Percentiles rank a stretch among this genome's conserved stretches.
Conservation (phyloP, 2,329 filamentous ascomycete genomes). For the Pseudonectria buxi region DNA sequence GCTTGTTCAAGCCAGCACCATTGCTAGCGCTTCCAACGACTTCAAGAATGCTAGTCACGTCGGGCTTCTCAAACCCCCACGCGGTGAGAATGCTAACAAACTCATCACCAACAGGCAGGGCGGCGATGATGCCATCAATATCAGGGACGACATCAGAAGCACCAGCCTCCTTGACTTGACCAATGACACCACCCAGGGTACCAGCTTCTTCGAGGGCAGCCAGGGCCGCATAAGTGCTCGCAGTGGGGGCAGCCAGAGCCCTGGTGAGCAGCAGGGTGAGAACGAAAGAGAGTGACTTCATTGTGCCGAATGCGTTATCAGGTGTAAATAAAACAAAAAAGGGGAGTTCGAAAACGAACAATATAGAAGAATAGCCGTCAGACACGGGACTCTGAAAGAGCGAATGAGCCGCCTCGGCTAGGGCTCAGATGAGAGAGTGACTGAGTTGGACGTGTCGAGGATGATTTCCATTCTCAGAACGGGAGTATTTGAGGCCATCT, state of each 20-base stretch:
- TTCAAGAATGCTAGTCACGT: too few relatives aligned
- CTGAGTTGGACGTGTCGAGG: background rate
- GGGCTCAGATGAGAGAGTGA: background rate
- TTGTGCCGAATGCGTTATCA: slow-evolving; percentile 2
- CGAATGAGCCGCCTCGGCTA: background rate
- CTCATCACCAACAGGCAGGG: too few relatives aligned
- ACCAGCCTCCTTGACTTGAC: background rate
- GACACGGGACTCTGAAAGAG: background rate
- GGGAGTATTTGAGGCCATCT: slow-evolving; percentile 1
- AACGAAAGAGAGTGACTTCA: slow-evolving; percentile 9
- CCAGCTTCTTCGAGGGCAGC: slow-evolving; percentile 6
- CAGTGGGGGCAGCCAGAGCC: slow-evolving; percentile 4
- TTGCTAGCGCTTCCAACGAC: too few relatives aligned
- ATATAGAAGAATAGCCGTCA: slow-evolving; percentile 1
- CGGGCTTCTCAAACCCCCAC: too few relatives aligned
- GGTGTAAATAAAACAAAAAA: background rate
- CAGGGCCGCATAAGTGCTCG: slow-evolving; percentile 5
- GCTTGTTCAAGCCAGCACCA: too few relatives aligned
- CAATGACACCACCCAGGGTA: slow-evolving; percentile 1
- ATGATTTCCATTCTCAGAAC: too few relatives aligned
- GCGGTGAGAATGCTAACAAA: too few relatives aligned
- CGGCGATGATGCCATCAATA: too few relatives aligned
- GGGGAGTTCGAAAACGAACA: background rate
- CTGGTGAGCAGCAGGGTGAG: slow-evolving; percentile 6
- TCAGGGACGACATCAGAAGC: too few relatives aligned